Base-by-base conservation (phyloP, 2,329 filamentous ascomycete species). In the Claviceps maximensis region DNA sequence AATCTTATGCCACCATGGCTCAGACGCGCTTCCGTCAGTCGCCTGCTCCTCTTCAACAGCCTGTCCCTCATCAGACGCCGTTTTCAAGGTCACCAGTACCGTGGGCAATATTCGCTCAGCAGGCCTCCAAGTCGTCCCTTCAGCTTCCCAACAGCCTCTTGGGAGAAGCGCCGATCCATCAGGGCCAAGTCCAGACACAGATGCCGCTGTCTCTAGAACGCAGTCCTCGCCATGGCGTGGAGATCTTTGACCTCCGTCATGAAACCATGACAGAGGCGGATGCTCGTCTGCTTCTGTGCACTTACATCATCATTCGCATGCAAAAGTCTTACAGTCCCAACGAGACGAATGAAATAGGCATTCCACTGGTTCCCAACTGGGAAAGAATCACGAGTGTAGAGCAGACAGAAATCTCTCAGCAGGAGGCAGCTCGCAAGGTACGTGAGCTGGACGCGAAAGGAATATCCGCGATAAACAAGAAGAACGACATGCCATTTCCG, bases 231-330 rank as follows among this genome's bases (percentile, higher is more conserved):
- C 54, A 53, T 27, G 33, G 54, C 6, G 53, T 58, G 15, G 59
- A 63, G 45, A 57, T 63, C 21, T 65, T 62, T 8, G 71, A 76
- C 52, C 61, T 74, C 49, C 67, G 67, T 31, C 55, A 62, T 9
- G 67, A 71, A 42, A 59, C 61, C 17, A 57, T 67, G 51, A 71
- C 68, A 1, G 65, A 71, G 25, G 62, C 65, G 6, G 65, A 73
- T 13, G 71, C 71, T 46, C 65, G 62, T 5, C 66, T 70, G 3
- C 54, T 58, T 3, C 66, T 74, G 15, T 71, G 74, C 0, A 65
- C 67, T 1, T 74, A 70, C 55, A 49, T 63, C 31, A 65, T 73
- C 17, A 62, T 70, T 47, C 71, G 69, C 1, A 68, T 76, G 49
- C 69, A 74, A 54, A 74, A 70, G 61, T 56, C 63, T 21, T 49